Conservation (phyloP, 192 early-diverging fungal genomes). For the Glomus cerebriforme region DNA sequence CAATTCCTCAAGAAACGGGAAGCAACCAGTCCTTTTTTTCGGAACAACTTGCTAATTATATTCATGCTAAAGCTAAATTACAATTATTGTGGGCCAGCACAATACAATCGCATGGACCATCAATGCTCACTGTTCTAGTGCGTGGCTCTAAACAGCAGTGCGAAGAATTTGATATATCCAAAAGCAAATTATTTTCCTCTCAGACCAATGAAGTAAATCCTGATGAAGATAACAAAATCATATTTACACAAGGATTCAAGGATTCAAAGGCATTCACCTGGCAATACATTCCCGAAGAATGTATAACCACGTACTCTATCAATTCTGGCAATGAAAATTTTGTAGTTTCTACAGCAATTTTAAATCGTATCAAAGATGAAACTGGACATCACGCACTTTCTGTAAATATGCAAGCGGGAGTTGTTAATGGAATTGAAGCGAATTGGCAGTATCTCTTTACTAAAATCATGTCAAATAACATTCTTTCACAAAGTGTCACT, state of each 20-base stretch:
- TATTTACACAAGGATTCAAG: background rate
- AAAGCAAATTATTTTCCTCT: background rate
- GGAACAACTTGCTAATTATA: background rate
- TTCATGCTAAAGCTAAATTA: background rate
- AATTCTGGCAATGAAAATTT: background rate
- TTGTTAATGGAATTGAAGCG: background rate
- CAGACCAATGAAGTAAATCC: background rate
- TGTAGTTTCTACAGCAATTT: background rate
- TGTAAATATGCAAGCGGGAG: background rate
- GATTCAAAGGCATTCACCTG: background rate
- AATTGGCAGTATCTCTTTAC: background rate
- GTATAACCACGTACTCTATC: background rate
- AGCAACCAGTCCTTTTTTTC: background rate
- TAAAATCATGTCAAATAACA: background rate
- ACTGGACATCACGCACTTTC: background rate
- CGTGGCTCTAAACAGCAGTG: background rate
- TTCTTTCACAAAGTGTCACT: background rate
- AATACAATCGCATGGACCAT: background rate
- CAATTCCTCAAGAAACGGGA: no score
- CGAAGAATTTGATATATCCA: background rate
- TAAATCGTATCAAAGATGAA: background rate
- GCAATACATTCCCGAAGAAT: constrained; percentile 1
- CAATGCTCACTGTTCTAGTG: background rate
- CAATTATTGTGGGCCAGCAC: background rate
- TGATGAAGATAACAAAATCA: background rate